A percentile compares a stretch with the other conserved stretches of the same genome.
phyloP scores from a whole-genome alignment of 306 rosid species.

The Abrus precatorius region DNA sequence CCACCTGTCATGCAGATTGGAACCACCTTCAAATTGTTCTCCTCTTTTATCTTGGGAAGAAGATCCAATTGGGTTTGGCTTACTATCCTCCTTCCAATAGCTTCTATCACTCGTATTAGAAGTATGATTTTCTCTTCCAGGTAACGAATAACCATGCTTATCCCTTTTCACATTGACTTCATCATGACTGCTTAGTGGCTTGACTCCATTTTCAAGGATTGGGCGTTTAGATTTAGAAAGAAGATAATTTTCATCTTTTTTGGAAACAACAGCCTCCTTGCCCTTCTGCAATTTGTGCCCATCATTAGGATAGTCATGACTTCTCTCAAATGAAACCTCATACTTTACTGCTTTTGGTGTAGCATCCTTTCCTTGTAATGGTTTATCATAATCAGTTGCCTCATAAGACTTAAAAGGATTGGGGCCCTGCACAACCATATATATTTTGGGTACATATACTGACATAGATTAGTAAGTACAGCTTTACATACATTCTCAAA shows the following conservation, averaged over 20 bases:
- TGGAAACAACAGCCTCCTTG: constrained; percentile 56
- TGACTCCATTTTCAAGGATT: constrained; percentile 53
- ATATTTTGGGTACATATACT: constrained; percentile 9
- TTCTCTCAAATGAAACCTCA: constrained; percentile 52
- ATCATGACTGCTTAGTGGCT: constrained; percentile 52
- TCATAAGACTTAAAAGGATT: constrained; percentile 51
- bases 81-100: constrained; percentile 56
- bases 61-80: constrained; percentile 55
- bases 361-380: constrained; percentile 53
- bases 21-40: constrained; percentile 57
- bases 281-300: constrained; percentile 54
- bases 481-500: constrained; percentile 22
- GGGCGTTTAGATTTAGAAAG: constrained; percentile 57
- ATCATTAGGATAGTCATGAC: constrained; percentile 45
- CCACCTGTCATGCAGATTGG: constrained; percentile 54
- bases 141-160: constrained; percentile 48
- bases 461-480: constrained; percentile 34
- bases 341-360: constrained; percentile 55
- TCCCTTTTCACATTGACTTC: constrained; percentile 55
- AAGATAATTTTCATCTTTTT: constrained; percentile 53
- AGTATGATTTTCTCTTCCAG: constrained; percentile 57
- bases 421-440: constrained; percentile 65
- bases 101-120: constrained; percentile 57
- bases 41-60: constrained; percentile 66
- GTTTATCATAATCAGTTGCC: constrained; percentile 44